Evolutionary conservation across 148 eudicot species (phyloP).

Genomic region (Dianthus caryophyllus): DNA sequence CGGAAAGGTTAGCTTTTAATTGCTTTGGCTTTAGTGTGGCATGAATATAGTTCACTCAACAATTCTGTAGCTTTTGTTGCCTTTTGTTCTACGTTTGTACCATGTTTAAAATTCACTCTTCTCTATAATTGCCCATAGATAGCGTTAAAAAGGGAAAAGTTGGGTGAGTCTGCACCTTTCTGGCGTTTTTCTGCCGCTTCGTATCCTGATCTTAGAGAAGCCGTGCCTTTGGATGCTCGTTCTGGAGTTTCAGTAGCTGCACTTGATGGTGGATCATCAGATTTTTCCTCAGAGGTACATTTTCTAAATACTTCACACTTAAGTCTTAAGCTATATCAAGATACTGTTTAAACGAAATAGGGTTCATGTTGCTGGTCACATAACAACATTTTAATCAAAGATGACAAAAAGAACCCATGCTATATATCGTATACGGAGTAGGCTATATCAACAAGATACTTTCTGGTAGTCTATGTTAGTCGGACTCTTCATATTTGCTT

Average conservation of each 20-base stretch:
- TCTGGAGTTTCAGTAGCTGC: slow-evolving; percentile 20
- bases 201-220: slow-evolving; percentile 72
- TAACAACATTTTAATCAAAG: no score
- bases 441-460: no score
- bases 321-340: neutral
- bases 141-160: slow-evolving; percentile 79
- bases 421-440: no score
- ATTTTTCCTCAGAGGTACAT: slow-evolving; percentile 40
- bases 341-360: neutral
- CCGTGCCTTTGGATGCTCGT: slow-evolving; percentile 29
- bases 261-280: slow-evolving; percentile 27
- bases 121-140: slow-evolving; percentile 36
- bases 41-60: neutral
- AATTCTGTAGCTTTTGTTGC: neutral
- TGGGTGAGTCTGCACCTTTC: slow-evolving; percentile 89
- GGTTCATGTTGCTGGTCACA: neutral
- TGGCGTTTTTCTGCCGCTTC: slow-evolving; percentile 94
- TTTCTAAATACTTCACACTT: slow-evolving; percentile 3
- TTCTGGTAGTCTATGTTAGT: neutral
- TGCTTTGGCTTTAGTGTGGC: neutral
- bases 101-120: neutral
- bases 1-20: slow-evolving; percentile 56
- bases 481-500: neutral
- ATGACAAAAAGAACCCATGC: no score
- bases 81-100: neutral